Evolutionary conservation across 2,329 filamentous ascomycete species (phyloP).

Genomic region (Botryosphaeria dothidea): DNA sequence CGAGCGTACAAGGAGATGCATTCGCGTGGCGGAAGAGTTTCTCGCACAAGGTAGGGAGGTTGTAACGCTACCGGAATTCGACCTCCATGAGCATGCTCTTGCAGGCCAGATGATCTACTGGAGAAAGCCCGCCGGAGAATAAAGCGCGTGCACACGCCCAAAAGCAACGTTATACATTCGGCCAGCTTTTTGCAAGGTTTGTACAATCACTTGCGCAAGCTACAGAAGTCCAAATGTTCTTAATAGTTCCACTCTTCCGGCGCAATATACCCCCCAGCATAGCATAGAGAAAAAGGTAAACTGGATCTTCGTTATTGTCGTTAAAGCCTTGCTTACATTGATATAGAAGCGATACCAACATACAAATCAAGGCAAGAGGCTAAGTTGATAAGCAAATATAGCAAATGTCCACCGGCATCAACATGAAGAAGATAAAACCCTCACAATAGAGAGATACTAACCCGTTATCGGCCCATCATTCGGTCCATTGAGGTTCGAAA

Average conservation of each 20-base stretch:
- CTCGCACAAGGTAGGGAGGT: conserved; percentile 23
- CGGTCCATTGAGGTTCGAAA: conserved; percentile 35
- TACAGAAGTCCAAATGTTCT: background rate
- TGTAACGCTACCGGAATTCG: conserved; percentile 29
- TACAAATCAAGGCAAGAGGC: background rate
- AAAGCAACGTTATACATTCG: background rate
- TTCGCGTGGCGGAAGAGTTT: conserved; percentile 31
- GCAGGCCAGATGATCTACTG: conserved; percentile 36
- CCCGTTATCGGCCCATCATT: background rate
- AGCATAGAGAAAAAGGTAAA: background rate
- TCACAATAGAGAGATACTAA: background rate
- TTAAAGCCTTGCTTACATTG: background rate
- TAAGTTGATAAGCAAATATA: background rate
- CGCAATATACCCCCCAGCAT: conserved; percentile 1
- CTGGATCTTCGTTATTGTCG: background rate
- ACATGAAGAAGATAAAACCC: background rate
- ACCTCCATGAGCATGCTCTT: conserved; percentile 32
- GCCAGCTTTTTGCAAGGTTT: background rate
- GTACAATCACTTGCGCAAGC: background rate
- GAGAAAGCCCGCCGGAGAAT: conserved; percentile 18
- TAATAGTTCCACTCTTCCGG: background rate
- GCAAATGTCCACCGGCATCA: background rate
- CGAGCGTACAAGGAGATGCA: conserved; percentile 21
- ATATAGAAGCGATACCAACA: background rate
- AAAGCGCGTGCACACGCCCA: background rate